Evolutionary conservation across 768 basidiomycete species (phyloP).

Genomic region (Wakefieldia striispora): DNA sequence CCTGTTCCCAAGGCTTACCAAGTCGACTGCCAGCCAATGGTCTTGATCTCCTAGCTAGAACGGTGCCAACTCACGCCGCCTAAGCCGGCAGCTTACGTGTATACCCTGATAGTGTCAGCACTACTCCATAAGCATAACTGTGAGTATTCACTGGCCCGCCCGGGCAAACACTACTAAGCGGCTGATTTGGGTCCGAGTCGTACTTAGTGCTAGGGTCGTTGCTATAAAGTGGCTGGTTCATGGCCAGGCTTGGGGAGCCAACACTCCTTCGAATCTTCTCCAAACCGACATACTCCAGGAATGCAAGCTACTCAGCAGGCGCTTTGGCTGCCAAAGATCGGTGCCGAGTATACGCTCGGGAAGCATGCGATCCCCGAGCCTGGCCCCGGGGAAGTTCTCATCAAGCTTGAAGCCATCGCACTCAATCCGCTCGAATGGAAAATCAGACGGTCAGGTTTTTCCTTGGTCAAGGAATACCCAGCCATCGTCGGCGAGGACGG

Average conservation of each 20-base stretch:
- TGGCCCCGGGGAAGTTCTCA: conserved; percentile 40
- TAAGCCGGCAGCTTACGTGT: no score
- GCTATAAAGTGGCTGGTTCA: conserved; percentile 1
- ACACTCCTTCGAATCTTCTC: not conserved
- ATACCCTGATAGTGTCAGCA: no score
- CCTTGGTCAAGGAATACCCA: conserved; percentile 35
- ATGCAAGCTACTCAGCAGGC: conserved; percentile 15
- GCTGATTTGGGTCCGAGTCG: not conserved
- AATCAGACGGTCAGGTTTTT: conserved; percentile 1
- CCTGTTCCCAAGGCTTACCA: no score
- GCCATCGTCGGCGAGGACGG: conserved; percentile 36
- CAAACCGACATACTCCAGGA: not conserved
- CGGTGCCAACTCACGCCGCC: no score
- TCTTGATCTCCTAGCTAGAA: no score
- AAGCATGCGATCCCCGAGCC: conserved; percentile 32
- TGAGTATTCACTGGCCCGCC: no score
- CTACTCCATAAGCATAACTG: no score
- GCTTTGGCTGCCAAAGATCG: conserved; percentile 17
- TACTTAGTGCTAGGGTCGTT: not conserved
- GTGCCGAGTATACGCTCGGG: conserved; percentile 8
- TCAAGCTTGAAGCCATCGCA: conserved; percentile 38
- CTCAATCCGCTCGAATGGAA: conserved; percentile 45
- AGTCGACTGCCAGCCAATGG: no score
- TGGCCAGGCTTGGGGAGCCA: not conserved
- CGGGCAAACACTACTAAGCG: not conserved